Base-by-base conservation (phyloP, 2,329 filamentous ascomycete genomes). In the Neobulgaria alba region DNA sequence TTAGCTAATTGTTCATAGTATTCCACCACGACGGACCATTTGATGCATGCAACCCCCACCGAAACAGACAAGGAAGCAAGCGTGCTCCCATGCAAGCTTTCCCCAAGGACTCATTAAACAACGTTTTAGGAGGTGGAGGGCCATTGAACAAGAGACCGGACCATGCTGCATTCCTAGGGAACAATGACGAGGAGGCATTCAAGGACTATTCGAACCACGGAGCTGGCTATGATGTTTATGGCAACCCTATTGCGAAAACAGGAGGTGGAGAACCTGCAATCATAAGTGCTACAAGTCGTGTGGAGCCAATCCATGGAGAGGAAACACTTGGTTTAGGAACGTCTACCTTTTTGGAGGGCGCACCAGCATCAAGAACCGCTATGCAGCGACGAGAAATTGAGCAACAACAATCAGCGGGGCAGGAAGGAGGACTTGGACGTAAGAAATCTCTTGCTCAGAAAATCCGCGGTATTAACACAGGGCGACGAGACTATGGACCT, bases 11-110 rank as follows among this genome's bases (percentile, higher is more conserved):
- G 4, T 12, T 21, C 15, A n/a, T 56, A 94, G 88, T 95, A 52
- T 95, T 96, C 65, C 92, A 98, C 57, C 92, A 98, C 58, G 92
- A 96, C 57, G 92, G 92, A 1, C 92, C 92, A 3, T 98, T 95
- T 56, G 92, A 98, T 63, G 92, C 92, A 15, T 85, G 92, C 61
- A 94, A 95, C 62, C 88, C 92, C 3, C 85, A 94, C 61, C 85
- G 92, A 50, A 98, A 96, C 63, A 80, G 85, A 43, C 84, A 85
- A 58, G 85, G 81, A 54, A 80, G 82, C 56, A 78, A 81, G 45
- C 79, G 84, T 40, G 88, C 92, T 5, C 92, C 92, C 1, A 95
- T 98, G 87, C 82, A 94, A 61, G 92, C 92, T 2, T 98, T 96
- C 63, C 87, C 92, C 16, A 85, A 86, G 56, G 87, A 85, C 55